A percentile compares a stretch with the other conserved stretches of the same genome.
phyloP scores from a whole-genome alignment of 345 rosid species.

The Brassica carinata region DNA sequence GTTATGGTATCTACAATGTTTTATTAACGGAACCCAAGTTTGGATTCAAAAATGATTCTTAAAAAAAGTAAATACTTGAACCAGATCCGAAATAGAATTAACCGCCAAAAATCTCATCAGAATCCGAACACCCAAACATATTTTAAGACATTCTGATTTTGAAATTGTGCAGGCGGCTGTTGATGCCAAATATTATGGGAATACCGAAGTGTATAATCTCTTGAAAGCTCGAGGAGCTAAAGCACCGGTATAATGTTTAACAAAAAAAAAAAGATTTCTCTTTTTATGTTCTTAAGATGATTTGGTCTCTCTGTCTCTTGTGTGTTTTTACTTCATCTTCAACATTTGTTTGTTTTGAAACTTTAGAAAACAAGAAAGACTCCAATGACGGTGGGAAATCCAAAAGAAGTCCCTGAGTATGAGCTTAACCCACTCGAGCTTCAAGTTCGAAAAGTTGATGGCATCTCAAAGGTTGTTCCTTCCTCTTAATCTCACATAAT shows the following conservation, averaged over 20 bases:
- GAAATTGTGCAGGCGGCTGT: slow-evolving; percentile 71
- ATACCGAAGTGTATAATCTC: slow-evolving; percentile 71
- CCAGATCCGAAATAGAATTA: too few relatives aligned
- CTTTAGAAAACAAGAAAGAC: slow-evolving; percentile 89
- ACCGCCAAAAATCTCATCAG: too few relatives aligned
- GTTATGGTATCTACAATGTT: too few relatives aligned
- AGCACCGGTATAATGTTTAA: slow-evolving; percentile 56
- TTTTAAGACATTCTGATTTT: background rate
- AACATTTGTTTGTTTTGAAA: slow-evolving; percentile 12
- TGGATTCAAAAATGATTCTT: too few relatives aligned
- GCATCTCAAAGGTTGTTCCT: slow-evolving; percentile 69
- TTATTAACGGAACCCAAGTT: too few relatives aligned
- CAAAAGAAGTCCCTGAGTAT: slow-evolving; percentile 91
- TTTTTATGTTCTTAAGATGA: background rate
- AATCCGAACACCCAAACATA: too few relatives aligned
- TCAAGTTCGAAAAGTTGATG: slow-evolving; percentile 84
- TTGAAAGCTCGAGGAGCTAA: slow-evolving; percentile 94
- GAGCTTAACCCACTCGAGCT: slow-evolving; percentile 94
- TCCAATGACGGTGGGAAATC: slow-evolving; percentile 90
- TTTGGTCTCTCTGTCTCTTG: background rate
- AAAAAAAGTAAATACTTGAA: too few relatives aligned
- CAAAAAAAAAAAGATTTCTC: background rate
- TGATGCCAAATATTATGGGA: slow-evolving; percentile 90
- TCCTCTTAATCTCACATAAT: background rate
- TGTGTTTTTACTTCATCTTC: background rate